Evolutionary conservation across 2,329 filamentous ascomycete genomes (phyloP).

Genomic region (Fusarium brevicatenulatum): DNA sequence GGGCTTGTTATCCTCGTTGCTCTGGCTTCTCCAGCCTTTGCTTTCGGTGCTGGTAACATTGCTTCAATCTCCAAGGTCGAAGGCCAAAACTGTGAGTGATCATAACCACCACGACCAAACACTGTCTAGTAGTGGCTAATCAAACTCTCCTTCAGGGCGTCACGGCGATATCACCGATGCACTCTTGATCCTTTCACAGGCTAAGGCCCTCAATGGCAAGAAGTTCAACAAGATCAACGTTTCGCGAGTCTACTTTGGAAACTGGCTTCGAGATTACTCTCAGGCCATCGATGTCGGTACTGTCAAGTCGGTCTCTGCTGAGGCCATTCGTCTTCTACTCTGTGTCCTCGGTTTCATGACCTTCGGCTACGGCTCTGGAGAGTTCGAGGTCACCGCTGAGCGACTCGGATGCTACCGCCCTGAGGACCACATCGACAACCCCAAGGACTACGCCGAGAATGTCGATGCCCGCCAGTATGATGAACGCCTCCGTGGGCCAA

Average conservation of each 20-base stretch:
- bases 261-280: constrained; percentile 93
- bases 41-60: constrained; percentile 91
- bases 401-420: constrained; percentile 85
- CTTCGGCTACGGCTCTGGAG: constrained; percentile 84
- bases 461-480: constrained; percentile 86
- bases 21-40: constrained; percentile 74
- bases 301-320: constrained; percentile 88
- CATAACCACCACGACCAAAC: not conserved
- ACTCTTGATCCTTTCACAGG: constrained; percentile 75
- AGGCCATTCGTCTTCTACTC: constrained; percentile 89
- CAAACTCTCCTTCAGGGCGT: constrained; percentile 63
- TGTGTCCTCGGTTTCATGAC: constrained; percentile 92
- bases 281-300: constrained; percentile 95
- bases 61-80: constrained; percentile 82
- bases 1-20: constrained; percentile 70
- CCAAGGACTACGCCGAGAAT: constrained; percentile 90
- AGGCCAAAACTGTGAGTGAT: constrained; percentile 77
- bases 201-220: constrained; percentile 67
- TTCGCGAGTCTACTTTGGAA: constrained; percentile 93
- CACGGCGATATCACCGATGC: constrained; percentile 95
- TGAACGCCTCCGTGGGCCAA: constrained; percentile 78
- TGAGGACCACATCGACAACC: constrained; percentile 80
- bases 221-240: constrained; percentile 91
- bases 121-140: constrained; percentile 8
- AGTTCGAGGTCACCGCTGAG: constrained; percentile 86